Percentiles rank a stretch among this genome's conserved stretches.
These are phyloP conservation scores for Pneumocystis carinii DNA, from an alignment of 1,139 yeast species.

Conservation along the genomic window DNA sequence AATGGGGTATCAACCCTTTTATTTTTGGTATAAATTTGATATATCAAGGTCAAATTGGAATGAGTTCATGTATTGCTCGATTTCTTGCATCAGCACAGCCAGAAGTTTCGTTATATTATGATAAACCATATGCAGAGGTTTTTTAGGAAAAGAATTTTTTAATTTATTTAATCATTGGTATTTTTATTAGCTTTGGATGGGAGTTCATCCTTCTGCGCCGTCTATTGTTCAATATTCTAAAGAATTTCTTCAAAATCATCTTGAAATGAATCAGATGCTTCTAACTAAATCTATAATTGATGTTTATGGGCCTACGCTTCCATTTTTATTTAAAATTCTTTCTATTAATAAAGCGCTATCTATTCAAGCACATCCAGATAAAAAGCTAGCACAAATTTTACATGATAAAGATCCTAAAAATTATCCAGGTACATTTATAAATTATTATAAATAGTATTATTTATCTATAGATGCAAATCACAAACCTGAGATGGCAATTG, in stretches of 20 bases:
- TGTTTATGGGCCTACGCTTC: conserved; percentile 54
- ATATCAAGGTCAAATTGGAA: not conserved
- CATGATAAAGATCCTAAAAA: conserved; percentile 76
- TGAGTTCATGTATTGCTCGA: not conserved
- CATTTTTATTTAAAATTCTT: conserved; percentile 83
- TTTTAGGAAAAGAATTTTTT: not conserved
- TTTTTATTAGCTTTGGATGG: conserved; percentile 66
- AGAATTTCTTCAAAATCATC: conserved; percentile 47
- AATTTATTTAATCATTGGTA: conserved; percentile 22
- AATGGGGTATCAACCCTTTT: not conserved
- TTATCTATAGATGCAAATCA: conserved; percentile 60
- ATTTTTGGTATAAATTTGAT: not conserved
- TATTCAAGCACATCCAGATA: conserved; percentile 97
- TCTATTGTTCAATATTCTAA: conserved; percentile 45
- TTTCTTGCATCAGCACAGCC: not conserved
- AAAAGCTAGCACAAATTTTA: conserved; percentile 57
- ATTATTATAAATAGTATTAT: not conserved
- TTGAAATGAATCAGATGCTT: conserved; percentile 43
- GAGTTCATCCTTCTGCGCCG: conserved; percentile 89
- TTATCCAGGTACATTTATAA: conserved; percentile 39
- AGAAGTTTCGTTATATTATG: not conserved
- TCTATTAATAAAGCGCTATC: conserved; percentile 84
- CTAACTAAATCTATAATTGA: conserved; percentile 46
- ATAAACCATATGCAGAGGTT: not conserved
- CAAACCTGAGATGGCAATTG: conserved; percentile 98